A percentile compares a stretch with the other conserved stretches of the same genome.
phyloP scores from a whole-genome alignment of 1,284 basidiomycete genomes.

The Trametes pubescens region DNA sequence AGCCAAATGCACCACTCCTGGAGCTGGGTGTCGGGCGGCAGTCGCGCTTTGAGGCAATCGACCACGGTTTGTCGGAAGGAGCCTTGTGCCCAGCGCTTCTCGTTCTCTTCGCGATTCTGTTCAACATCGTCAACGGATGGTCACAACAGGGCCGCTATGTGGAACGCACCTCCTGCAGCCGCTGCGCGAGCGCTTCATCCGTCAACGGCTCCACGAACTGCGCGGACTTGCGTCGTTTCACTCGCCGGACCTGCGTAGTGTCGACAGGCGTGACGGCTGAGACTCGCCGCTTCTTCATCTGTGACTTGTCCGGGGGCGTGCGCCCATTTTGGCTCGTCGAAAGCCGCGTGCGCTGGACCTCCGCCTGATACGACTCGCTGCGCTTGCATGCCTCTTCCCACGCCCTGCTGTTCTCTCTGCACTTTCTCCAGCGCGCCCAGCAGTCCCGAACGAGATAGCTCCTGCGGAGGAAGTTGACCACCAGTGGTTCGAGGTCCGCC shows the following conservation, averaged over 20 bases:
- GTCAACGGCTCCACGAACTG: slow-evolving; percentile 59
- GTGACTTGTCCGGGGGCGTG: background rate
- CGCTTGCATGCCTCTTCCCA: slow-evolving; percentile 68
- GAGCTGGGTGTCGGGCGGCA: slow-evolving; percentile 38
- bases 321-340: slow-evolving; percentile 39
- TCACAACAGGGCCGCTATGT: slow-evolving; percentile 14
- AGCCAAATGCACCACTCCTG: slow-evolving; percentile 69
- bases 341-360: slow-evolving; percentile 51
- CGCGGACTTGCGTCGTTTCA: slow-evolving; percentile 56
- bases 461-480: slow-evolving; percentile 23
- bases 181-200: slow-evolving; percentile 69
- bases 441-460: slow-evolving; percentile 43
- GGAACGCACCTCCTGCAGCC: slow-evolving; percentile 68
- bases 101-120: slow-evolving; percentile 74
- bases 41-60: slow-evolving; percentile 47
- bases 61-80: slow-evolving; percentile 65
- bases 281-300: slow-evolving; percentile 37
- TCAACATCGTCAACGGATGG: slow-evolving; percentile 7
- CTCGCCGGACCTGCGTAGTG: slow-evolving; percentile 38
- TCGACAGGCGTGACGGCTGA: slow-evolving; percentile 33
- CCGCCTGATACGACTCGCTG: slow-evolving; percentile 66
- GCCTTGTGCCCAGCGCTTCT: slow-evolving; percentile 72
- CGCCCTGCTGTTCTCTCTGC: slow-evolving; percentile 51
- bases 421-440: slow-evolving; percentile 53
- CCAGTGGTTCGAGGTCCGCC: slow-evolving; percentile 30